A percentile compares a stretch with the other conserved stretches of the same genome.
These are phyloP conservation scores for Xerocomus subilludens DNA, from an alignment of 1,284 basidiomycete species.

Conservation along the genomic window DNA sequence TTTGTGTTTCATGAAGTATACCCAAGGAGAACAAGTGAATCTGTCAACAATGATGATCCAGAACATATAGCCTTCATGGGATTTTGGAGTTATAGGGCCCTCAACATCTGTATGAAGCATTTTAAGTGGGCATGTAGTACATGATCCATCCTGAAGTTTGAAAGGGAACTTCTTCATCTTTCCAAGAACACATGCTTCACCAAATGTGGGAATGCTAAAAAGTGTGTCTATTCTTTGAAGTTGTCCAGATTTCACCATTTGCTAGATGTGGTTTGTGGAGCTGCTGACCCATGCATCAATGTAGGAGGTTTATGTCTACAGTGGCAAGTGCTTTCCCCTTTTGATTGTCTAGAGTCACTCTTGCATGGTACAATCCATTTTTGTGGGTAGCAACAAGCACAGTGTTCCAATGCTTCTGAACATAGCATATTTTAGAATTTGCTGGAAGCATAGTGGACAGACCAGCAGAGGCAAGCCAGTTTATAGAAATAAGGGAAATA, in stretches of 20 bases:
- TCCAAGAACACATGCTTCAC: constrained; percentile 36
- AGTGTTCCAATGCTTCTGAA: too few species aligned
- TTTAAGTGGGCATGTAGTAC: constrained; percentile 35
- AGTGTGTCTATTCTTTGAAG: constrained; percentile 30
- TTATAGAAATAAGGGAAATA: too few species aligned
- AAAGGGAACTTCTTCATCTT: constrained; percentile 49
- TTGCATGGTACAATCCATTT: constrained; percentile 33
- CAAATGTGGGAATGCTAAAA: constrained; percentile 29
- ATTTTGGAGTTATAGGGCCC: constrained; percentile 52
- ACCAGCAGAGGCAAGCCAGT: too few species aligned
- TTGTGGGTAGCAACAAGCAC: background rate
- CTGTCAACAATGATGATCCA: constrained; percentile 54
- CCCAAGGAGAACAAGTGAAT: constrained; percentile 37
- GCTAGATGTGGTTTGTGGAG: constrained; percentile 21
- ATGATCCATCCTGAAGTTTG: constrained; percentile 30
- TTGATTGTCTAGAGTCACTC: constrained; percentile 28
- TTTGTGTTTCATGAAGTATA: constrained; percentile 46
- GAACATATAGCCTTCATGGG: constrained; percentile 41
- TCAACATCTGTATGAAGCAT: constrained; percentile 52
- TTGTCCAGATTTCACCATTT: constrained; percentile 38
- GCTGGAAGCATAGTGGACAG: too few species aligned
- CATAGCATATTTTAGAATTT: too few species aligned
- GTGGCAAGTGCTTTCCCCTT: background rate
- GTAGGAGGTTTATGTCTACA: constrained; percentile 37
- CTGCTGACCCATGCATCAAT: constrained; percentile 44